These are phyloP conservation scores for Ceratocystis cubensis DNA, from an alignment of 2,329 filamentous ascomycete species.

Conservation along the genomic window DNA sequence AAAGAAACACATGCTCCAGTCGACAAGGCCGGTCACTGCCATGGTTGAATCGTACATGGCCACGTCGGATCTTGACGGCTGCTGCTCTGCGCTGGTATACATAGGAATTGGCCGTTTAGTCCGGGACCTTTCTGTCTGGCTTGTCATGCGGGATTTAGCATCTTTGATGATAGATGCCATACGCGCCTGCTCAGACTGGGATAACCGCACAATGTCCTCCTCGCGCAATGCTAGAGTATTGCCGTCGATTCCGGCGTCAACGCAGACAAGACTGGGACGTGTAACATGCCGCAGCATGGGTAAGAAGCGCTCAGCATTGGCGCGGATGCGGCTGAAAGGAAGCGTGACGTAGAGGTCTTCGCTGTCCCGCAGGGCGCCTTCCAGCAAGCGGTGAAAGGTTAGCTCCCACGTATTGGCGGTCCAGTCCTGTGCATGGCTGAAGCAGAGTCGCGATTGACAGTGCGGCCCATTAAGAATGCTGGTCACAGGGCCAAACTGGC, in stretches of 20 bases:
- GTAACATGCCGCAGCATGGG: conserved; percentile 41
- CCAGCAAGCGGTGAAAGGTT: conserved; percentile 45
- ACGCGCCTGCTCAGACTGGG: not conserved
- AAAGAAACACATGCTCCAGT: conserved; percentile 48
- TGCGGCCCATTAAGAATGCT: conserved; percentile 21
- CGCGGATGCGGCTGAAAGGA: conserved; percentile 43
- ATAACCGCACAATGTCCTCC: conserved; percentile 1
- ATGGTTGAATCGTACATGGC: conserved; percentile 23
- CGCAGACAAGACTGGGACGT: conserved; percentile 39
- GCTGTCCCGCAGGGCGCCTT: conserved; percentile 44
- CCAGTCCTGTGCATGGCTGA: conserved; percentile 16
- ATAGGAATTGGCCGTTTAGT: not conserved
- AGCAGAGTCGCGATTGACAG: conserved; percentile 14
- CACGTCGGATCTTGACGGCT: not conserved
- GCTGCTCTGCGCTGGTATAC: not conserved
- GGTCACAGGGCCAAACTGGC: conserved; percentile 34
- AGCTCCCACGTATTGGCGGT: conserved; percentile 37
- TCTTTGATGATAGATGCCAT: not conserved
- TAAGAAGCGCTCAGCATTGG: conserved; percentile 38
- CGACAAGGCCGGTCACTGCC: conserved; percentile 39
- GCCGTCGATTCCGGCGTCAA: conserved; percentile 39
- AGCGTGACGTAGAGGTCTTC: conserved; percentile 48
- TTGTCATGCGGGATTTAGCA: not conserved
- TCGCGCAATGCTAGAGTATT: conserved; percentile 36
- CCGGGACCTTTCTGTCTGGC: not conserved